Percentiles rank a stretch among this genome's conserved stretches.
Evolutionary conservation across 495 filamentous ascomycete species (phyloP).

Genomic region (Aspergillus baeticus): DNA sequence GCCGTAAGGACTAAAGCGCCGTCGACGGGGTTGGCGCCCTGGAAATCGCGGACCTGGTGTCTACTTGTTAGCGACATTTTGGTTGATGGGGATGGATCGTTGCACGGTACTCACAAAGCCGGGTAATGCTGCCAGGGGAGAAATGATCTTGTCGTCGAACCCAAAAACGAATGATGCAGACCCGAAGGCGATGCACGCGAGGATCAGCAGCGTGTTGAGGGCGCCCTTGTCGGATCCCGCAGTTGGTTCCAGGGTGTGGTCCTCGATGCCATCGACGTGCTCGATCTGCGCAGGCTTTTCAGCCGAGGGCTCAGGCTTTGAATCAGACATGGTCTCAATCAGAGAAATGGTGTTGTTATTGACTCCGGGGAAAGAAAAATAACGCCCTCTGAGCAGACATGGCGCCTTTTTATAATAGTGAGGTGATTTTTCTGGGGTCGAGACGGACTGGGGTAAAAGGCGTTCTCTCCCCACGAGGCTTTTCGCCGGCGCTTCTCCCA

Average conservation of each 20-base stretch:
- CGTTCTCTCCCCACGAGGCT: background rate
- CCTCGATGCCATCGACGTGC: slow-evolving; percentile 20
- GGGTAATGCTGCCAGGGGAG: slow-evolving; percentile 34
- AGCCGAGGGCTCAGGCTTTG: background rate
- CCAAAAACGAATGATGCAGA: slow-evolving; percentile 40
- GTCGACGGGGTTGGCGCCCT: slow-evolving; percentile 30
- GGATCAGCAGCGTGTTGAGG: slow-evolving; percentile 29
- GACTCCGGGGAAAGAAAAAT: no score
- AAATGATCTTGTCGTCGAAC: slow-evolving; percentile 43
- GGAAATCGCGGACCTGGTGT: slow-evolving; percentile 36
- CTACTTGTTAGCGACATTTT: background rate
- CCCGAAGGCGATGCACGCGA: slow-evolving; percentile 33
- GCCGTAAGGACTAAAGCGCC: slow-evolving; percentile 30
- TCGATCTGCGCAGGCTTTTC: slow-evolving; percentile 16
- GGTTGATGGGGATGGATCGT: no score
- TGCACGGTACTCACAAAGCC: slow-evolving; percentile 35
- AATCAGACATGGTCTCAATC: background rate
- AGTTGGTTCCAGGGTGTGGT: background rate
- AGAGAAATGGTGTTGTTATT: background rate
- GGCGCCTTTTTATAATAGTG: background rate
- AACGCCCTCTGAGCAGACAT: no score
- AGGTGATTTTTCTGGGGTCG: background rate
- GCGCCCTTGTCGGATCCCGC: slow-evolving; percentile 11
- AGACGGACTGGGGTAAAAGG: background rate
- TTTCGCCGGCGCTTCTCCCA: slow-evolving; percentile 1